Evolutionary conservation across 2,329 filamentous ascomycete species (phyloP).

Genomic region (Exophiala spinifera): DNA sequence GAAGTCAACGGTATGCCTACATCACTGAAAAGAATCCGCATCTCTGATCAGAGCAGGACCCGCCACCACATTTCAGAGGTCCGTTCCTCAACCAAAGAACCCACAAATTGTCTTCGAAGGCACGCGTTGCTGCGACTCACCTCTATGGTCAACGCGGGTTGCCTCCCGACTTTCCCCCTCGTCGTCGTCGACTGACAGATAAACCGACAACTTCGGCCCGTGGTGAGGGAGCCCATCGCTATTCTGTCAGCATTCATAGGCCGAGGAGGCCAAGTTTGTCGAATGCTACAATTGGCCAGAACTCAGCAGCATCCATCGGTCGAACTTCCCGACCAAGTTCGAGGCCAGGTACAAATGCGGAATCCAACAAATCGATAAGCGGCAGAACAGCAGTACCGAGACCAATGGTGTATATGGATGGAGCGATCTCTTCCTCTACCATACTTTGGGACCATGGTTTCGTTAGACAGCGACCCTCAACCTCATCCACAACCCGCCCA

Average conservation of each 20-base stretch:
- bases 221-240: slow-evolving; percentile 17
- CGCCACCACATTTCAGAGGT: slow-evolving; percentile 11
- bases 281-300: slow-evolving; percentile 11
- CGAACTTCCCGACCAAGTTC: slow-evolving; percentile 15
- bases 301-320: slow-evolving; percentile 13
- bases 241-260: slow-evolving; percentile 14
- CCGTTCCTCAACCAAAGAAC: slow-evolving; percentile 7
- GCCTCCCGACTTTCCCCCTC: too few relatives aligned
- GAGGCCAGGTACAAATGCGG: slow-evolving; percentile 11
- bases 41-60: slow-evolving; percentile 2
- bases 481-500: slow-evolving; percentile 11
- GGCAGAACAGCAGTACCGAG: slow-evolving; percentile 3
- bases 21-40: background rate
- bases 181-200: too few relatives aligned
- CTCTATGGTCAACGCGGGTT: too few relatives aligned
- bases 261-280: slow-evolving; percentile 15
- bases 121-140: slow-evolving; percentile 11
- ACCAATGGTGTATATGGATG: slow-evolving; percentile 15
- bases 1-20: background rate
- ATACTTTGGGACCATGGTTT: slow-evolving; percentile 1
- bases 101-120: slow-evolving; percentile 8
- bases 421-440: slow-evolving; percentile 2
- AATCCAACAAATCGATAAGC: slow-evolving; percentile 7
- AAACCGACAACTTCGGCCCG: background rate
- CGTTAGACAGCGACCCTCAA: slow-evolving; percentile 2